Conservation (phyloP, 176 grass and related monocot species). For the Aegilops longissima region DNA sequence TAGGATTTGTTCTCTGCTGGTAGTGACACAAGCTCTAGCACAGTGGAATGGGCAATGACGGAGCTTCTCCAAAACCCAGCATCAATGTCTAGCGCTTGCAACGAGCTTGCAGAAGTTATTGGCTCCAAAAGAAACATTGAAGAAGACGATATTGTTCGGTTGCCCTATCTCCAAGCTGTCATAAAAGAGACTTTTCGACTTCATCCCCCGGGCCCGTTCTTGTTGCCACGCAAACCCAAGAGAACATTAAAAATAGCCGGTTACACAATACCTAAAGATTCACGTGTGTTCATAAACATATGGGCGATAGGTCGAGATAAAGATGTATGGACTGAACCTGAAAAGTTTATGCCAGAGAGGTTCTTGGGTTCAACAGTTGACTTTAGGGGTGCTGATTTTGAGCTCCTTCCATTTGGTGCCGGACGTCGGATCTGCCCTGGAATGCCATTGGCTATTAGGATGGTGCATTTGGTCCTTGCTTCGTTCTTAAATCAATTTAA, state of each 20-base stretch:
- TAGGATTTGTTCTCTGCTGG: constrained; percentile 50
- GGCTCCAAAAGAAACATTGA: constrained; percentile 29
- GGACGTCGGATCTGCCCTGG: constrained; percentile 45
- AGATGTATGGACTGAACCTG: constrained; percentile 19
- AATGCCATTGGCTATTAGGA: constrained; percentile 39
- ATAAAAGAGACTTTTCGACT: constrained; percentile 51
- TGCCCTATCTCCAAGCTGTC: constrained; percentile 49
- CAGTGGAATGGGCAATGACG: constrained; percentile 49
- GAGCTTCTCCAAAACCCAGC: constrained; percentile 38
- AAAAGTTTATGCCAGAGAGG: constrained; percentile 34
- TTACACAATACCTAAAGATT: constrained; percentile 29
- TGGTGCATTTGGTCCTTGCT: constrained; percentile 40
- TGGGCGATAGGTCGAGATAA: constrained; percentile 30
- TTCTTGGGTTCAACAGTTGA: constrained; percentile 20
- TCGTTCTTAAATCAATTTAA: constrained; percentile 13
- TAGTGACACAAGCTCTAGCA: constrained; percentile 37
- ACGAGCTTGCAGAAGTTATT: constrained; percentile 32
- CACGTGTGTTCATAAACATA: constrained; percentile 36
- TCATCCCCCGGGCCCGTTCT: constrained; percentile 34
- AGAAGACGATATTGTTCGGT: constrained; percentile 16
- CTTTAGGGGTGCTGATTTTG: constrained; percentile 31
- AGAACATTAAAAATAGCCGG: background rate
- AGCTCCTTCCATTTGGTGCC: constrained; percentile 40
- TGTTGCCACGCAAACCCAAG: constrained; percentile 30
- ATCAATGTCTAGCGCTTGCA: constrained; percentile 13